These are phyloP conservation scores for Hortaea werneckii DNA, from an alignment of 2,329 filamentous ascomycete species.

Conservation along the genomic window DNA sequence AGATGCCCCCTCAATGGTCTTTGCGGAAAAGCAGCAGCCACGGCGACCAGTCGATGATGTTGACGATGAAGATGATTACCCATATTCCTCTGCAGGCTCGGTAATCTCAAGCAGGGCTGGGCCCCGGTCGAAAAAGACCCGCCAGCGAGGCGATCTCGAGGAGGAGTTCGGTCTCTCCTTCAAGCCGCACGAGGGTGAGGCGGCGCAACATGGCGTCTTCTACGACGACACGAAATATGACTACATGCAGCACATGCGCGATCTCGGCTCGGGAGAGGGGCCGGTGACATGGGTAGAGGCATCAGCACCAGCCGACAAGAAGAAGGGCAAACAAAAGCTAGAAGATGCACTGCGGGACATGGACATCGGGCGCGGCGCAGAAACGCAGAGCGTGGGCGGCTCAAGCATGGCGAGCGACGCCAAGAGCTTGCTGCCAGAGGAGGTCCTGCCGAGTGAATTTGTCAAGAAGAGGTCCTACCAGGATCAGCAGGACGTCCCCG, in stretches of 20 bases:
- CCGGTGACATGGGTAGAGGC: constrained; percentile 77
- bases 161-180: constrained; percentile 59
- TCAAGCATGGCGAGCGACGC: constrained; percentile 30
- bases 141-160: constrained; percentile 62
- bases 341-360: constrained; percentile 68
- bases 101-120: constrained; percentile 27
- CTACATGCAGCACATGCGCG: constrained; percentile 98
- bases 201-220: constrained; percentile 85
- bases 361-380: constrained; percentile 32
- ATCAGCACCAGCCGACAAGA: constrained; percentile 36
- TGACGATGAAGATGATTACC: constrained; percentile 5
- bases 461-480: constrained; percentile 72
- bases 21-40: constrained; percentile 47
- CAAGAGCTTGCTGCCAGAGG: constrained; percentile 52
- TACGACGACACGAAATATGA: constrained; percentile 94
- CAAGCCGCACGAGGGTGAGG: constrained; percentile 87
- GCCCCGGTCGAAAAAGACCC: constrained; percentile 21
- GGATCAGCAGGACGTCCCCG: constrained; percentile 84
- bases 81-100: constrained; percentile 18
- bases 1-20: constrained; percentile 78
- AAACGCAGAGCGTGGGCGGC: constrained; percentile 32
- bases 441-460: constrained; percentile 70
- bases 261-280: constrained; percentile 56
- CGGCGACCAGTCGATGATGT: constrained; percentile 16
- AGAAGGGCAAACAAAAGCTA: constrained; percentile 62